Evolutionary conservation across 176 grass and related monocot genomes (phyloP).

Genomic region (Typha latifolia): DNA sequence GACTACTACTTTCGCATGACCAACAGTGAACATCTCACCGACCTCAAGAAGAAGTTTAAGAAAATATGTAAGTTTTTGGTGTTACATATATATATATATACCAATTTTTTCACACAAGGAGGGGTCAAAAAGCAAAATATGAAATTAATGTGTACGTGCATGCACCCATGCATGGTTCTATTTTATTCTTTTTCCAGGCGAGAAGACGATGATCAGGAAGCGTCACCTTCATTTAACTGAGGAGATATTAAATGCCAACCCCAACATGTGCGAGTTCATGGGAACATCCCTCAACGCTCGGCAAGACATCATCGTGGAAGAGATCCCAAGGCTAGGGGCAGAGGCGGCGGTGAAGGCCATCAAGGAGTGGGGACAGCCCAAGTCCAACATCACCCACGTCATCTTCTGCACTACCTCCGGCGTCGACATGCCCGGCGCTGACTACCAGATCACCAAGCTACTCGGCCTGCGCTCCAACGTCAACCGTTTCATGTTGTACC

Average conservation of each 20-base stretch:
- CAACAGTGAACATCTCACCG: conserved; percentile 21
- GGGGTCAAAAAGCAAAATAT: background rate
- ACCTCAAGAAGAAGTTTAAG: conserved; percentile 29
- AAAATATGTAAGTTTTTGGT: conserved; percentile 19
- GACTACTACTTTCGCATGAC: conserved; percentile 29
- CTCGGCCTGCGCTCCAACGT: background rate
- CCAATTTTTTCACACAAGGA: background rate
- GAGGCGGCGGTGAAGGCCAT: background rate
- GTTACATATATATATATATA: background rate
- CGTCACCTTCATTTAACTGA: background rate
- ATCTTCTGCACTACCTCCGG: background rate
- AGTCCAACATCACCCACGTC: background rate
- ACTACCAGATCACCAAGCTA: background rate
- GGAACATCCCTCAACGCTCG: background rate
- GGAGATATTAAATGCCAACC: background rate
- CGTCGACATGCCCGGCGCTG: background rate
- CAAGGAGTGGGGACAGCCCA: background rate
- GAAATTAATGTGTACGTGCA: background rate
- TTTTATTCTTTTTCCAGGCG: background rate
- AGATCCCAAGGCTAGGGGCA: background rate
- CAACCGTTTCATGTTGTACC: background rate
- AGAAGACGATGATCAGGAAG: background rate
- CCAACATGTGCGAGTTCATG: background rate
- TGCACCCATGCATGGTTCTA: background rate
- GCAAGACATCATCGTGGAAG: background rate